Evolutionary conservation across 164 flowering plant species (phyloP), one percentile per base, ranked within the genome.

Genomic region (Aristolochia californica): DNA sequence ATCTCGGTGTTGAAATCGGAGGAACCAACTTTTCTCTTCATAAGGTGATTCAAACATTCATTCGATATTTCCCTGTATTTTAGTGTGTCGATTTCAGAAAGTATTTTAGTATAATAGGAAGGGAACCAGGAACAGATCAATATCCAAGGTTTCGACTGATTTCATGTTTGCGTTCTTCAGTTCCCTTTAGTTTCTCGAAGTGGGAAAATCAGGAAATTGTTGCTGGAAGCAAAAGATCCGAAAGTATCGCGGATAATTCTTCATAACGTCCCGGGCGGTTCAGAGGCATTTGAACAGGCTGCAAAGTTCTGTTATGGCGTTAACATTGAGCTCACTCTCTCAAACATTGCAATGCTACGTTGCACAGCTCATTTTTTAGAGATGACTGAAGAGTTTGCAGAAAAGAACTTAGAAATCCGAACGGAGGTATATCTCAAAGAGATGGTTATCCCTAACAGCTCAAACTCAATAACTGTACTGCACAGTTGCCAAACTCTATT

Each of bases 251-350:
- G 82, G 43, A 71, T 94, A 43, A 75, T 23, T 62, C 81, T 93
- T 10, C 62, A 78, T 0, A 57, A 63, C 15, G 55, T 84, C 11
- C 99, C 99, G 0, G 99, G 99, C 20, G 96, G 99, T 45, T 22
- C 97, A 7, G 91, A 83, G 66, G 90, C 91, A 55, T 93, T 93
- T 49, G 97, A 93, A 72, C 70, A 77, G n/a, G 91, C 90, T 51
- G 94, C 95, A 28, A 93, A 93, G 73, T 89, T 85, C 77, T 89
- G 97, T 48, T 93, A 89, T 52, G 96, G 99, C 13, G 64, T 89
- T 24, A 77, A 81, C 64, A 66, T 80, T 5, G 97, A 90, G 63
- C 74, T 87, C 49, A 80, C 83, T 13, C 70, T 72, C 13, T 70
- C 87, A 53, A 94, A 90, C 53, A 79, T 87, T 21, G 97, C 96